Percentiles rank a stretch among this genome's conserved stretches.
phyloP scores from a whole-genome alignment of 805 yeast species.

The Candida jianshihensis region DNA sequence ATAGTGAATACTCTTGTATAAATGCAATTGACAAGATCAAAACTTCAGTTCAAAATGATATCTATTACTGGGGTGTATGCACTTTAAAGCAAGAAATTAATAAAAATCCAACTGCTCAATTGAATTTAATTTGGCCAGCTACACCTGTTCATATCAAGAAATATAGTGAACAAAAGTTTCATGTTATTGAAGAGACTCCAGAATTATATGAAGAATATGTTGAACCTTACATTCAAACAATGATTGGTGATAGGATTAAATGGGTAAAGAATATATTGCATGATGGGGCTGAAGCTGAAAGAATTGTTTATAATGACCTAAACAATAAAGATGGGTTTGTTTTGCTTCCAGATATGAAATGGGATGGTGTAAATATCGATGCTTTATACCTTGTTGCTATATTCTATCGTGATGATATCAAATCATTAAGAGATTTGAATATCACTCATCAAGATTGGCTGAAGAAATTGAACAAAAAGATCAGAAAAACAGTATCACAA shows the following conservation, averaged over 20 bases:
- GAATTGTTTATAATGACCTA: constrained; percentile 60
- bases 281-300: constrained; percentile 78
- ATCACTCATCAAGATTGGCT: constrained; percentile 53
- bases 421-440: constrained; percentile 70
- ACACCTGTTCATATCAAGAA: constrained; percentile 78
- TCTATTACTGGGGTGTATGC: constrained; percentile 76
- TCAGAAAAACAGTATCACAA: constrained; percentile 40
- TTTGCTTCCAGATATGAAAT: constrained; percentile 89
- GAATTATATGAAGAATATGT: constrained; percentile 56
- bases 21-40: constrained; percentile 22
- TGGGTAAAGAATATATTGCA: constrained; percentile 87
- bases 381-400: constrained; percentile 74
- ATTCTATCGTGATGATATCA: constrained; percentile 59
- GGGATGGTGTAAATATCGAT: constrained; percentile 74
- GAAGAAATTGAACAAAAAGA: constrained; percentile 34
- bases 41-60: constrained; percentile 63
- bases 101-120: constrained; percentile 51
- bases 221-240: constrained; percentile 67
- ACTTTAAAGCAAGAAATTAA: constrained; percentile 41
- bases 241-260: constrained; percentile 69
- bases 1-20: constrained; percentile 23
- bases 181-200: constrained; percentile 75
- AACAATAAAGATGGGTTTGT: constrained; percentile 49
- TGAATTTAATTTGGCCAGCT: constrained; percentile 84
- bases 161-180: constrained; percentile 53